A percentile compares a stretch with the other conserved stretches of the same genome.
Evolutionary conservation across 1,284 basidiomycete genomes (phyloP).

Genomic region (Irpex sp.): DNA sequence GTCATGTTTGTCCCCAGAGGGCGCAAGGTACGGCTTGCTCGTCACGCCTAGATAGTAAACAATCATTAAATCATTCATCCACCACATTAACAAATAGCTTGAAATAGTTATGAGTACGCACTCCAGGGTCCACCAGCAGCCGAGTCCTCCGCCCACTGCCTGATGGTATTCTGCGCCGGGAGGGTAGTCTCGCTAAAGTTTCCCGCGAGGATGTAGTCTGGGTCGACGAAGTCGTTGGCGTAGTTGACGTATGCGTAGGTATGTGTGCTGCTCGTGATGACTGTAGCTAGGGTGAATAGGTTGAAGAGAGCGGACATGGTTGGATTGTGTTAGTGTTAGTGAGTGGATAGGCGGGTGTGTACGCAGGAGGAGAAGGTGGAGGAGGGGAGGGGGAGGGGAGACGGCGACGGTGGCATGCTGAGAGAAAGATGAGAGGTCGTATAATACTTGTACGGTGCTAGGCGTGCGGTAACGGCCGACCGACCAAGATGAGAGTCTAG

Average conservation of each 20-base stretch:
- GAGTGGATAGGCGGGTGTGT: not conserved
- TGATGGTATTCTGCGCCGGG: constrained; percentile 39
- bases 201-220: constrained; percentile 39
- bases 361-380: not conserved
- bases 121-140: constrained; percentile 48
- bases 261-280: too few species aligned
- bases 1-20: constrained; percentile 42
- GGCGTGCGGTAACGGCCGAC: not conserved
- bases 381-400: not conserved
- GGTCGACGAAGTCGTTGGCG: constrained; percentile 49
- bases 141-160: constrained; percentile 40
- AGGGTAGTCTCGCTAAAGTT: constrained; percentile 33
- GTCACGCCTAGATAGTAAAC: constrained; percentile 35
- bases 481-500: not conserved
- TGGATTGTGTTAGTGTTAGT: not conserved
- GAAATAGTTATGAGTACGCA: constrained; percentile 24
- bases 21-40: constrained; percentile 36
- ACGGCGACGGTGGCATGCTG: not conserved
- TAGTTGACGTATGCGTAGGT: constrained; percentile 34
- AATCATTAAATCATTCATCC: not conserved
- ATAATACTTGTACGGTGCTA: too few species aligned
- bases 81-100: too few species aligned
- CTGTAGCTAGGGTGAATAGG: not conserved
- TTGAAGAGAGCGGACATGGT: constrained; percentile 4
- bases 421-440: too few species aligned